Conservation (phyloP, 805 yeast species). For the Candida multigemmis region DNA sequence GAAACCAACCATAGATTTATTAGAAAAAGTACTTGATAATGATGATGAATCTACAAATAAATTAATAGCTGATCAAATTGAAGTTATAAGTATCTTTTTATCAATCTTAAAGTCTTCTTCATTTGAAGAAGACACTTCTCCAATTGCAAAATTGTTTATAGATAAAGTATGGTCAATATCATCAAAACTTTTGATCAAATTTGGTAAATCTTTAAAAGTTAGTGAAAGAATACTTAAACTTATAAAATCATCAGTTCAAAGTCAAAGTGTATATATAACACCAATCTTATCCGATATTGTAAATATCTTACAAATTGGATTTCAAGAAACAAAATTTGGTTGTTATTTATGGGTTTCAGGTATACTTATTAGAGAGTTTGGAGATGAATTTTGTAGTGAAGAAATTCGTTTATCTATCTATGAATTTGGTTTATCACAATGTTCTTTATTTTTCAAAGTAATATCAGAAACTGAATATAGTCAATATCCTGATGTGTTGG, state of each 20-base stretch:
- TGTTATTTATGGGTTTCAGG: slow-evolving; percentile 91
- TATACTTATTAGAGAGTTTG: slow-evolving; percentile 63
- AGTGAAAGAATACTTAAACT: slow-evolving; percentile 72
- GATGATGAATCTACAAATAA: slow-evolving; percentile 30
- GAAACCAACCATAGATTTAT: slow-evolving; percentile 49
- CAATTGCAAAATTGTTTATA: slow-evolving; percentile 43
- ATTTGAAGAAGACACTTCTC: slow-evolving; percentile 30
- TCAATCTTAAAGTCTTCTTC: slow-evolving; percentile 44
- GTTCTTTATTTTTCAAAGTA: slow-evolving; percentile 41
- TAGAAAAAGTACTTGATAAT: slow-evolving; percentile 17
- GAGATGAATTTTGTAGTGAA: slow-evolving; percentile 41
- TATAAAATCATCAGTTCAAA: slow-evolving; percentile 55
- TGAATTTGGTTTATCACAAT: slow-evolving; percentile 65
- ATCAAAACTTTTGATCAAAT: slow-evolving; percentile 36
- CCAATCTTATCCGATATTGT: slow-evolving; percentile 61
- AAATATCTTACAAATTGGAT: slow-evolving; percentile 59
- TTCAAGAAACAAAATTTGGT: slow-evolving; percentile 60
- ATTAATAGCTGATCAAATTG: slow-evolving; percentile 59
- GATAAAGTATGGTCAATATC: slow-evolving; percentile 54
- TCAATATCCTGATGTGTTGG: slow-evolving; percentile 59
- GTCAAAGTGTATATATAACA: slow-evolving; percentile 45
- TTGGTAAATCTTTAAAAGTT: slow-evolving; percentile 51
- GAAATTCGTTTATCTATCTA: slow-evolving; percentile 54
- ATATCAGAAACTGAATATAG: slow-evolving; percentile 13
- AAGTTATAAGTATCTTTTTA: slow-evolving; percentile 53